Conservation (phyloP, 495 filamentous ascomycete species). For the Neurospora sp. region DNA sequence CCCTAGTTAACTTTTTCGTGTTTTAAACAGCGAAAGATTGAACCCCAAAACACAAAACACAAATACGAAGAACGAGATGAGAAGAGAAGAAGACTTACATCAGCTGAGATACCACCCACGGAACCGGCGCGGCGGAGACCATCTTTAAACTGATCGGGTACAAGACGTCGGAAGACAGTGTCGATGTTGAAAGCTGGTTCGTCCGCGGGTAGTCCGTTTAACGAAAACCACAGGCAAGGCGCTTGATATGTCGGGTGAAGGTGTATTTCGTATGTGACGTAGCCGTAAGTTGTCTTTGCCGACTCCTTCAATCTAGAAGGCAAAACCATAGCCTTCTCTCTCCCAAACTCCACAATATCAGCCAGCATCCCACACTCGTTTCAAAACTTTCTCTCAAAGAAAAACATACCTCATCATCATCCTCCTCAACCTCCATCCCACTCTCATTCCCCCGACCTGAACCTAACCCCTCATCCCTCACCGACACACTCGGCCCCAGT, state of each 20-base stretch:
- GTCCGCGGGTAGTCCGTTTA: slow-evolving; percentile 34
- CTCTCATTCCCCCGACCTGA: slow-evolving; percentile 5
- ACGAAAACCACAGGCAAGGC: slow-evolving; percentile 49
- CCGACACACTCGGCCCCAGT: neutral
- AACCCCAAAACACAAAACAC: neutral
- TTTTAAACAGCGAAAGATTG: neutral
- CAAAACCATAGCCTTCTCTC: slow-evolving; percentile 14
- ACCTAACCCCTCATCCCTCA: neutral
- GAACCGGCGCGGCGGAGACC: slow-evolving; percentile 49
- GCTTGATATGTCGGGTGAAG: slow-evolving; percentile 47
- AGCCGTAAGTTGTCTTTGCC: slow-evolving; percentile 11
- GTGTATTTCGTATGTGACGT: slow-evolving; percentile 54
- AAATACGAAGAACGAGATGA: slow-evolving; percentile 17
- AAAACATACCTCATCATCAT: slow-evolving; percentile 33
- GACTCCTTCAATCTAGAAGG: neutral
- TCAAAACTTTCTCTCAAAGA: neutral
- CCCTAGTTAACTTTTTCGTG: slow-evolving; percentile 35
- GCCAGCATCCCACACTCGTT: too few relatives aligned
- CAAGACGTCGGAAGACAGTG: slow-evolving; percentile 56
- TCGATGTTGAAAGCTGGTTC: slow-evolving; percentile 44
- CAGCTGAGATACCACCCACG: slow-evolving; percentile 67
- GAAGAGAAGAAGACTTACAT: slow-evolving; percentile 41
- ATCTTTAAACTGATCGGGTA: slow-evolving; percentile 51
- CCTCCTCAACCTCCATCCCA: slow-evolving; percentile 39
- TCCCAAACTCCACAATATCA: too few relatives aligned